Base-by-base conservation (phyloP, 805 yeast species). In the Teunomyces pallodes region DNA sequence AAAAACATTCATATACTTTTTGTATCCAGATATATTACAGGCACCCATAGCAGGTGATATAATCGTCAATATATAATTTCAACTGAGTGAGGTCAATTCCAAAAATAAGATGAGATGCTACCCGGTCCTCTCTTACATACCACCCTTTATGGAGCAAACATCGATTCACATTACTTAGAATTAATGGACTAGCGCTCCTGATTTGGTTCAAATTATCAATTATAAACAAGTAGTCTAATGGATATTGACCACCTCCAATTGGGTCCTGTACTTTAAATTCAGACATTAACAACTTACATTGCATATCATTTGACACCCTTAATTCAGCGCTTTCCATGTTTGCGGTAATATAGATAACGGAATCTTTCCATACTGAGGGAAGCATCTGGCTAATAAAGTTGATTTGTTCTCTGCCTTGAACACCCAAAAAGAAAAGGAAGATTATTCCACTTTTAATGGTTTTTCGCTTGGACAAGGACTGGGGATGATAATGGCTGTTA, bases 171-270 rank as follows among this genome's bases (percentile, higher is more conserved):
- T 28, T 44, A 31, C 44, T 30, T n/a, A 47, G 26, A 9, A 48
- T 45, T 20, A 52, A 31, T n/a, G 53, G 52, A 7, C 38, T 20
- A 12, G 38, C 20, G 39, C 55, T 49, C 30, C 61, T 39, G 2
- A 62, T 53, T 10, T 31, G 26, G 36, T 43, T 30, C n/a, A 45
- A 27, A 3, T 40, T 17, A 40, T 62, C 66, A 13, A 58, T 46
- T 3, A 66, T 55, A 10, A 62, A 42, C 44, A 69, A 50, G 46
- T 58, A 59, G 46, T 69, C 65, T 16, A 67, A 53, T 0, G 75
- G 74, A 42, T 68, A 69, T 5, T 47, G 12, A 2, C 73, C 75
- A 6, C 75, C 74, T 3, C 75, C 73, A 27, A 67, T 43, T 4
- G 75, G 75, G 42, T 69, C 69, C 17, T 59, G 44, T 8, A 68